Evolutionary conservation across 1,284 basidiomycete genomes (phyloP), one percentile per base, ranked within the genome.

Genomic region (Rhodotorula sp.): DNA sequence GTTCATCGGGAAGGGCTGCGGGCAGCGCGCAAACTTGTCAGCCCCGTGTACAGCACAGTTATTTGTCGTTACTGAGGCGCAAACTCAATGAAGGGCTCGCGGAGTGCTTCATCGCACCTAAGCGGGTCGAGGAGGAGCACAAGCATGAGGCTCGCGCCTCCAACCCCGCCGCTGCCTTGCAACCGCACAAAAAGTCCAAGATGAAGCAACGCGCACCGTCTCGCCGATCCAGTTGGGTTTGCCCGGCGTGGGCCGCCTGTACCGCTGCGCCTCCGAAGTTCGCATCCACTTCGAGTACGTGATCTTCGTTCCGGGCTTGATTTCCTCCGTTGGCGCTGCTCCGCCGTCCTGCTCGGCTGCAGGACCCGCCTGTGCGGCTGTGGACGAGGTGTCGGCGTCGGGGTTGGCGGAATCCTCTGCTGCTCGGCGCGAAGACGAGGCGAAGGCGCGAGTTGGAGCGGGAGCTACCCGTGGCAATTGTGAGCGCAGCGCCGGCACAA

Each of bases 1-100:
- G 77, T 93, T 93, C 80, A 89, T 82, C 22, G 90, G 89, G 79
- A 92, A 93, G 1, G 91, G 90, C 81, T 82, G 65, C 26, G 58
- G 22, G n/a, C 44, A 26, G 28, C 28, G 40, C 28, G 53, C 9
- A 18, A 4, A 0, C 47, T 53, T 30, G 54, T 48, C 28, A 18
- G 8, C 4, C 15, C 24, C 13, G 31, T 53, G n/a, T 18, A n/a
- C 28, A 48, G n/a, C n/a, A 70, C 26, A 26, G 56, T 52, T 47
- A n/a, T 44, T 26, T 24, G 48, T 61, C 4, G 8, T 4, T 26
- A 6, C 34, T 20, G n/a, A 15, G 53, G 18, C 4, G 54, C 5
- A n/a, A 11, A 2, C 28, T 8, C 9, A 18, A 37, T 0, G 18
- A 7, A 16, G 13, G 34, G 55, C 37, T 40, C 55, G 18, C 24